Evolutionary conservation across 768 basidiomycete species (phyloP), one percentile per base, ranked within the genome.

Genomic region (Arthromyces matolae): DNA sequence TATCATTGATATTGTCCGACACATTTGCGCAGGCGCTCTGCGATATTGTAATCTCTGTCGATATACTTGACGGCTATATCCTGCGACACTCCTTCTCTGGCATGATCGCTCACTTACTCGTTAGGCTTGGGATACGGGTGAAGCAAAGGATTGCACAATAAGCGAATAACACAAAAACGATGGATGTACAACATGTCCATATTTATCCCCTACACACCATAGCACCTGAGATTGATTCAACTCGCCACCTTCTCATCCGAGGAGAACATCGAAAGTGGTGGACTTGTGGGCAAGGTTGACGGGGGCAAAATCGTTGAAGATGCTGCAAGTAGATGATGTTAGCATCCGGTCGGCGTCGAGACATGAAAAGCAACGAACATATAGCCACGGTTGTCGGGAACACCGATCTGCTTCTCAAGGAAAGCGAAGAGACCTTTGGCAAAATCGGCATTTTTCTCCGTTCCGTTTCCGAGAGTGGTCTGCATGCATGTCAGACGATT

Each of bases 371-470:
- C 13, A 9, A 46, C 45, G 20, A 46, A 46, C 36, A 46, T 46
- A 14, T 46, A 46, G 27, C 45, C 45, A 25, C 45, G 45, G 45
- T 47, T 47, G 37, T 47, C 37, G 13, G 45, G 45, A 32, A 47
- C 31, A 5, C 27, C 35, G 45, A 47, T 27, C 45, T 47, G 36
- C 28, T 47, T 38, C 20, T 31, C 27, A 13, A 47, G 16, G 45
- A 47, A 47, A 39, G 28, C 19, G 22, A 47, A 47, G 18, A 47
- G 37, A 31, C 8, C 12, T 16, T 47, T 31, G 9, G 45, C 37
- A 8, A 47, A 47, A 9, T 19, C 10, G 28, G 38, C 45, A 14
- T 47, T 47, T 37, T 47, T 47, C 3, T 47, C 45, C 8, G 37
- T 39, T 13, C 36, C 36, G 4, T 47, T 47, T n/a, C 45, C 45